Evolutionary conservation across 23 red algal species (phyloP), one percentile per base, ranked within the genome.

Genomic region (Chondrus crispus): DNA sequence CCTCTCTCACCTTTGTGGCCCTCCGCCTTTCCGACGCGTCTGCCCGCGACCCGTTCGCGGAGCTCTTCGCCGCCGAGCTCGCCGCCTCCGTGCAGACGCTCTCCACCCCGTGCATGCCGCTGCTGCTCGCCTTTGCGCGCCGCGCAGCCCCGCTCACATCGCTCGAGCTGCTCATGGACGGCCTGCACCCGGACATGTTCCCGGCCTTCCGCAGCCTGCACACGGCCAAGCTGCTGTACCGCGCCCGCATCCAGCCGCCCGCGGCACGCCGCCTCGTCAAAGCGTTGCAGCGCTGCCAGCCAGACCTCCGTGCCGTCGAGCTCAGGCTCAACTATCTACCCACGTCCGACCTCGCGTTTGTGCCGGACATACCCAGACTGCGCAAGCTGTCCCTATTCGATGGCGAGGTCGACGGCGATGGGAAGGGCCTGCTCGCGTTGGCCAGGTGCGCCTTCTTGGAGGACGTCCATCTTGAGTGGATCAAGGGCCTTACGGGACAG

Each of bases 391-490:
- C 71, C 29, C 71, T 77, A 24, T 77, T 77, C 43, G 71, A 38
- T 35, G 26, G 71, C 1, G 71, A 39, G 26, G 44, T 77, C 26
- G 71, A 77, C n/a, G 71, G 71, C n/a, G 60, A 66, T n/a, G 60
- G 9, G 60, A 32, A 32, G 60, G 71, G 71, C 9, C 9, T 35
- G 71, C 52, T 57, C 52, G 52, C 14, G 16, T 57, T 57, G 52
- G 52, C 52, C 14, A 16, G 16, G 22, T 77, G 71, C 38, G 10
- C 26, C 19, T 20, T 39, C n/a, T 77, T 77, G 26, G 71, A 77
- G 20, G 71, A 77, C n/a, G 1, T 77, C n/a, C 71, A 77, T n/a
- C 43, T 77, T 24, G 71, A 77, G 20, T 77, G 71, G 71, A 77
- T 77, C 26, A 26, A 20, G n/a, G 38, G 44, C 10, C 22, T 77